Base-by-base conservation (phyloP, 2,329 filamentous ascomycete genomes). In the Atkinsonella hypoxylon region DNA sequence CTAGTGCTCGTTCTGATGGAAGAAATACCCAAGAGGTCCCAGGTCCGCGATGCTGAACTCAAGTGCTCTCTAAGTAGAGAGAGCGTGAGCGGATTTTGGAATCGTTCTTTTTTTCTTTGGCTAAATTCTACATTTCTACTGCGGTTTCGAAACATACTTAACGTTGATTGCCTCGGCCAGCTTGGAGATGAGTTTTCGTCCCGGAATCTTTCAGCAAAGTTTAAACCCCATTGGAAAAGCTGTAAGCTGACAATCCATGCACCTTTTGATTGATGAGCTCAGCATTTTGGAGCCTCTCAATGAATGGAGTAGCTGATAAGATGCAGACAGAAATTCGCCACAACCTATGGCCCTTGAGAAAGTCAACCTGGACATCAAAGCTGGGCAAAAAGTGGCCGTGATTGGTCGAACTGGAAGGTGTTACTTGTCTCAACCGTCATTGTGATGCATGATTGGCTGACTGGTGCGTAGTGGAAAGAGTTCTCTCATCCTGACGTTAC, bases 1-100 rank as follows among this genome's bases (percentile, higher is more conserved):
- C 51, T 62, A 1, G 48, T 57, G 1, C 56, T 70, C 1, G 53
- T 72, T 11, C 4, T 69, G 0, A 48, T 70, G 2, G 70, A 74
- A 51, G 61, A 69, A 64, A 41, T 51, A 11, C 40, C 54, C 12
- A 56, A 56, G 40, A 20, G 54, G 13, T 43, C 4, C 46, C 39
- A 36, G 32, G 17, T 15, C 17, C 39, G 39, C 31, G 36, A 38
- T n/a, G 11, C n/a, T 8, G 42, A 36, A 12, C 40, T 36, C 18
- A n/a, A 17, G 31, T 38, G 4, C 13, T 34, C 32, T 1, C 42
- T 26, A 30, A 47, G 20, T 26, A 38, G 4, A 42, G 47, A 54
- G 18, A 34, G 65, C 42, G 60, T 47, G 54, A 65, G 55, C 47
- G 60, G 58, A 1, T 34, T 57, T 13, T 22, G 20, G 20, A 22